These are phyloP conservation scores for Hippophae tibetana DNA, from an alignment of 306 rosid genomes.

Conservation along the genomic window DNA sequence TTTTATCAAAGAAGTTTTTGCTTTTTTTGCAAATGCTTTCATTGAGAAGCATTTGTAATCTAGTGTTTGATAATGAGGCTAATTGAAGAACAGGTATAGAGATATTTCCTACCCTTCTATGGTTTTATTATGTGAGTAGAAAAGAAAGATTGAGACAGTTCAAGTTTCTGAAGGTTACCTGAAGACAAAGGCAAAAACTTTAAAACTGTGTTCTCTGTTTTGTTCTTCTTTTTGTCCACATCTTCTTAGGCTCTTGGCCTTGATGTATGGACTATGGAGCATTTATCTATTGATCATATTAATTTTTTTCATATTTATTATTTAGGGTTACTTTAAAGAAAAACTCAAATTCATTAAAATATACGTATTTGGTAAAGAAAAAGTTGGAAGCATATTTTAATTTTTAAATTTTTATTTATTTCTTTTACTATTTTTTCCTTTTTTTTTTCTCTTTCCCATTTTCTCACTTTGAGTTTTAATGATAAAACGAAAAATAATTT, in stretches of 20 bases:
- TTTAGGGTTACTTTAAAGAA: too few relatives aligned
- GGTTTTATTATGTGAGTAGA: conserved; percentile 14
- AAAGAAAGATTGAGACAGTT: conserved; percentile 24
- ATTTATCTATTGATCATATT: too few relatives aligned
- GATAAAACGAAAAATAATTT: too few relatives aligned
- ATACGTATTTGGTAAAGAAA: too few relatives aligned
- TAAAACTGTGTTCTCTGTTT: conserved; percentile 21
- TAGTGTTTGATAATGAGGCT: conserved; percentile 18
- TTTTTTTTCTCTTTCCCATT: too few relatives aligned
- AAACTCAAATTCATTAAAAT: too few relatives aligned
- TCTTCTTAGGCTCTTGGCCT: conserved; percentile 7
- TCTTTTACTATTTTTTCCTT: too few relatives aligned
- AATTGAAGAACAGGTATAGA: conserved; percentile 14
- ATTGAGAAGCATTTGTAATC: conserved; percentile 54
- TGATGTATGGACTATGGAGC: too few relatives aligned
- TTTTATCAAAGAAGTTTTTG: conserved; percentile 36
- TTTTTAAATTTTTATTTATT: too few relatives aligned
- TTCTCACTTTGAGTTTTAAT: too few relatives aligned
- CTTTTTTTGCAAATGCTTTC: conserved; percentile 20
- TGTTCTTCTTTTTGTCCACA: conserved; percentile 23
- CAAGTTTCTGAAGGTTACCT: conserved; percentile 29
- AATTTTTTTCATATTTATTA: too few relatives aligned
- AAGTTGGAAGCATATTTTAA: too few relatives aligned
- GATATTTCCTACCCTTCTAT: conserved; percentile 19
- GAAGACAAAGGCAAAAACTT: conserved; percentile 36